Evolutionary conservation across 164 flowering plant genomes (phyloP).

Genomic region (Cinnamomum micranthum): DNA sequence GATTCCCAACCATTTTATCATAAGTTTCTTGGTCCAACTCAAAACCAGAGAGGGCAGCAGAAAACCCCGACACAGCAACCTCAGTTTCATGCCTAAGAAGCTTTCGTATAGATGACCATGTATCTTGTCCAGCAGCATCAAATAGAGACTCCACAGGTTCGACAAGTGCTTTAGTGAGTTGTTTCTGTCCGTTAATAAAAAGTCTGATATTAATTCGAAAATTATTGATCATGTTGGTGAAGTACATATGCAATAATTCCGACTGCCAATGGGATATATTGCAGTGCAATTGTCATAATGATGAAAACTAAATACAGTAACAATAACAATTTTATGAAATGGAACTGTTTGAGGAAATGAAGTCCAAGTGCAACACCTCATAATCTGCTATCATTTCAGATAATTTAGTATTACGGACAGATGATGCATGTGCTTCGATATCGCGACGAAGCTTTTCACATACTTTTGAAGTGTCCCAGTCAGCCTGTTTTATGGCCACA

Average conservation of each 20-base stretch:
- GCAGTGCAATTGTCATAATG: too few species aligned
- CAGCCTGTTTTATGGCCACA: slow-evolving; percentile 49
- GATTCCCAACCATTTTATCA: slow-evolving; percentile 39
- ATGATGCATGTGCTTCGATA: slow-evolving; percentile 53
- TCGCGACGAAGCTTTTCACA: slow-evolving; percentile 37
- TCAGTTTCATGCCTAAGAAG: slow-evolving; percentile 63
- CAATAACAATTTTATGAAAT: neutral
- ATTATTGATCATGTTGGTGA: neutral
- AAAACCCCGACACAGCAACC: slow-evolving; percentile 41
- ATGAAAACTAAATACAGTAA: neutral
- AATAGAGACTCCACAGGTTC: slow-evolving; percentile 55
- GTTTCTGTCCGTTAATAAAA: slow-evolving; percentile 31
- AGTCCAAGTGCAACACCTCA: slow-evolving; percentile 41
- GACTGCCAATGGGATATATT: neutral
- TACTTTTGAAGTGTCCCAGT: slow-evolving; percentile 13
- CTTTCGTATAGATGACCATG: slow-evolving; percentile 64
- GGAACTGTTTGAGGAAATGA: neutral
- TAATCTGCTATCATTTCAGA: slow-evolving; percentile 37
- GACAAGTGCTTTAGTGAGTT: slow-evolving; percentile 40
- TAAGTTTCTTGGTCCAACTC: slow-evolving; percentile 46
- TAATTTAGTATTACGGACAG: slow-evolving; percentile 42
- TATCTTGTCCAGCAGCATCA: slow-evolving; percentile 48
- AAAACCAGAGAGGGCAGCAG: slow-evolving; percentile 42
- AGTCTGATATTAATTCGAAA: neutral
- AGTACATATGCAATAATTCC: neutral